Evolutionary conservation across 768 basidiomycete genomes (phyloP), one percentile per base, ranked within the genome.

Genomic region (Trametes villosa): DNA sequence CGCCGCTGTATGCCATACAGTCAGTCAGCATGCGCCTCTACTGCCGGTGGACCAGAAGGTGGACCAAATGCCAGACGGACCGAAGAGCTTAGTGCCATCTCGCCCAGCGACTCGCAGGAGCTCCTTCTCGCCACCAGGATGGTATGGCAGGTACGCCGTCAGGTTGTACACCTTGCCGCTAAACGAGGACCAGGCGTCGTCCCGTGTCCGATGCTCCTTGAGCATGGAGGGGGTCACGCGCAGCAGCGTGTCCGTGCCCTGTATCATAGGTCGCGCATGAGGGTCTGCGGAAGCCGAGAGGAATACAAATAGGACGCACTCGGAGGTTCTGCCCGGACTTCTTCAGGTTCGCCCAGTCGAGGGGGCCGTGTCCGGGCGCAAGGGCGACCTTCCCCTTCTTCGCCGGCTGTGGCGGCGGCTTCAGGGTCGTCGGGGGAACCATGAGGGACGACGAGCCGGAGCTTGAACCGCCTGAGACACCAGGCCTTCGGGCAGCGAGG

Each of bases 101-200:
- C 94, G 81, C 0, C 97, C 97, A 9, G 96, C 97, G 22, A 91
- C 91, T 20, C 96, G 84, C 93, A 99, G 91, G 44, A 99, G 79
- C 71, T 98, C 94, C 65, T 87, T 88, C 77, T 90, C 94, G 15
- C 96, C 96, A 7, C 96, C 96, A 1, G 96, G 96, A 74, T 98
- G 96, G 68, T 88, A 99, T 2, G 87, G 77, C 7, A 97, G 75
- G 75, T 97, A 99, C 0, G 91, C 85, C 2, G 94, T 95, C 51
- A 99, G 92, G 70, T 98, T 98, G 77, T 99, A 99, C 18, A 99
- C 95, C 71, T 92, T 95, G 55, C 94, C 95, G 66, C 88, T 85
- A 77, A 98, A 87, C 0, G 86, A 88, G 15, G 94, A 83, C 97
- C 97, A 99, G 0, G 94, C 95, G 74, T 99, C 96, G 40, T 89